Percentiles rank a stretch among this genome's conserved stretches.
phyloP scores from a whole-genome alignment of 306 rosid genomes.

The Hippophae rhamnoides region DNA sequence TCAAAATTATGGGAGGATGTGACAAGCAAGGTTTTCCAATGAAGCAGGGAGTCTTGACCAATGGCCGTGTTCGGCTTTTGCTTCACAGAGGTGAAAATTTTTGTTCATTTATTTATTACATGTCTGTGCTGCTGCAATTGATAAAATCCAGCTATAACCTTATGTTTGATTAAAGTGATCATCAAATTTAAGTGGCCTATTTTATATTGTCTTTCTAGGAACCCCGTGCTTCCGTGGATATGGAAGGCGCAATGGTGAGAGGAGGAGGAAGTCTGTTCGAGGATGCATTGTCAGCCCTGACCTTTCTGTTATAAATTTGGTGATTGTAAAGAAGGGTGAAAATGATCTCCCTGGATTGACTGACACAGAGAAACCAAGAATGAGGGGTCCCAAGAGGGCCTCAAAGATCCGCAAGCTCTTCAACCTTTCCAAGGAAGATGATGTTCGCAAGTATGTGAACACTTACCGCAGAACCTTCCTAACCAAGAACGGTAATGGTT shows the following conservation, averaged over 20 bases:
- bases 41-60: slow-evolving; percentile 59
- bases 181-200: not conserved
- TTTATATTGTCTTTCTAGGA: slow-evolving; percentile 21
- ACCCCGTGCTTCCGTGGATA: slow-evolving; percentile 60
- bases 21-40: slow-evolving; percentile 58
- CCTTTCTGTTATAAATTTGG: slow-evolving; percentile 54
- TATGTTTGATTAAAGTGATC: too few species aligned
- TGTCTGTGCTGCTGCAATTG: too few species aligned
- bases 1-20: slow-evolving; percentile 53
- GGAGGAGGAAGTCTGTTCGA: slow-evolving; percentile 55
- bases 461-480: slow-evolving; percentile 50
- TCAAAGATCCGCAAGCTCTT: slow-evolving; percentile 55
- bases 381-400: slow-evolving; percentile 67
- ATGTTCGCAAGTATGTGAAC: slow-evolving; percentile 54
- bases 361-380: slow-evolving; percentile 51
- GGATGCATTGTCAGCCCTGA: slow-evolving; percentile 60
- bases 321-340: slow-evolving; percentile 55
- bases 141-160: too few species aligned
- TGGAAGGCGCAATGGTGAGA: slow-evolving; percentile 55
- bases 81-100: slow-evolving; percentile 31
- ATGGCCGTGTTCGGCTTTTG: slow-evolving; percentile 44
- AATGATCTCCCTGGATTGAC: slow-evolving; percentile 58
- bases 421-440: slow-evolving; percentile 54
- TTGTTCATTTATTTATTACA: not conserved
- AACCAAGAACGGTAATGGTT: slow-evolving; percentile 25